Conservation (phyloP, 108 stramenopile species). For the Pseudonitzschia multiseries region DNA sequence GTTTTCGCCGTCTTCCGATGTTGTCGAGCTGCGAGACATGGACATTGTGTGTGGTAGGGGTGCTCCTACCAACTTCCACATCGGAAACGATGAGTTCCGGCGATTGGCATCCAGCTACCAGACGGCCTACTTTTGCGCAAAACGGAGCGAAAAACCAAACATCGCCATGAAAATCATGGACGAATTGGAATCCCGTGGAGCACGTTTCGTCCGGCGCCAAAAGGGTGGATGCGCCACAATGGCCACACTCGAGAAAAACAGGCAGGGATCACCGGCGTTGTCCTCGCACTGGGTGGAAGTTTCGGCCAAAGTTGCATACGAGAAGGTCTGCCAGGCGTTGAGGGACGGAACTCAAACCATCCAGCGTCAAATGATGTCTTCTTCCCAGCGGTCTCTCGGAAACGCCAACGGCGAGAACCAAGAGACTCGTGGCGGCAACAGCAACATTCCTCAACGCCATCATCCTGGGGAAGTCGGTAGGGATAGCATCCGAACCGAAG, state of each 20-base stretch:
- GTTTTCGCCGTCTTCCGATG: background rate
- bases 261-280: background rate
- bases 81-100: constrained; percentile 44
- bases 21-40: constrained; percentile 25
- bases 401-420: background rate
- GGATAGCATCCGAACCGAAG: background rate
- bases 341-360: constrained; percentile 58
- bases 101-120: constrained; percentile 32
- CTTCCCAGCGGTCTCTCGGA: background rate
- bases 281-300: constrained; percentile 58
- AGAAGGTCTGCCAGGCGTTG: constrained; percentile 69
- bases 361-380: constrained; percentile 24
- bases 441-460: background rate
- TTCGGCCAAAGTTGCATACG: constrained; percentile 53
- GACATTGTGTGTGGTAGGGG: constrained; percentile 54
- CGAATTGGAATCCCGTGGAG: constrained; percentile 46
- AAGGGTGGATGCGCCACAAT: constrained; percentile 20
- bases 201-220: constrained; percentile 53
- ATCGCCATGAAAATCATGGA: constrained; percentile 65
- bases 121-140: constrained; percentile 37
- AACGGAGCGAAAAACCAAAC: constrained; percentile 53
- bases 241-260: background rate
- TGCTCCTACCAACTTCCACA: constrained; percentile 44
- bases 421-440: background rate
- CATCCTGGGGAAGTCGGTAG: background rate